Base-by-base conservation (phyloP, 768 basidiomycete genomes). In the Kwoniella sp. region DNA sequence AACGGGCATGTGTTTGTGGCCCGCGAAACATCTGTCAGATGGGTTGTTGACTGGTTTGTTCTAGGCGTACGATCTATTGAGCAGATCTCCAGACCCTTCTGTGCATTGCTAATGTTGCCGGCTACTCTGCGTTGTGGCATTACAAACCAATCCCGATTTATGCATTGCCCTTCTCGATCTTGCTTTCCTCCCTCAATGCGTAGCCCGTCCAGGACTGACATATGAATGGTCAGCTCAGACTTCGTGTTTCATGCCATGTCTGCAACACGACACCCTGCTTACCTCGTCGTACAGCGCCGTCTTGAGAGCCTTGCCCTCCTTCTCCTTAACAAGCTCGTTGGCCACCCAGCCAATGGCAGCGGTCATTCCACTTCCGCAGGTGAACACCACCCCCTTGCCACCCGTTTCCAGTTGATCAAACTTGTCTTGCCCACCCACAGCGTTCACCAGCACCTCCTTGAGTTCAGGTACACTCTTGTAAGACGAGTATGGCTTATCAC, bases 321-420 rank as follows among this genome's bases (percentile, higher is more conserved):
- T 54, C 40, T 63, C 60, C 27, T 55, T 63, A 39, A 90, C 63
- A 31, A 86, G 65, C 70, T 86, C 82, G 57, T 95, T 77, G n/a
- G 89, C 91, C 52, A 96, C 79, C 92, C 95, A 96, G 5, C 96
- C 78, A 12, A 96, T 78, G 3, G 82, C 88, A 10, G 93, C 93
- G n/a, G 92, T 95, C 93, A 99, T 96, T 37, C 93, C 93, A 68
- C 89, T 93, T 44, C 93, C 93, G 76, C 93, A 99, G 53, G 80
- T 86, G 11, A 86, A 82, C 5, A 84, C 80, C 26, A 92, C 81
- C 19, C 78, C 69, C 45, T 80, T 77, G 55, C 82, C 75, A 15
- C 87, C 87, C 10, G 78, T 71, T 38, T 86, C 74, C 9, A 92
- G 77, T 34, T 78, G 69, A n/a, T 81, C 74, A 25, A 70, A 66